Evolutionary conservation across 2,329 filamentous ascomycete species (phyloP).

Genomic region (Stemphylium beticola): DNA sequence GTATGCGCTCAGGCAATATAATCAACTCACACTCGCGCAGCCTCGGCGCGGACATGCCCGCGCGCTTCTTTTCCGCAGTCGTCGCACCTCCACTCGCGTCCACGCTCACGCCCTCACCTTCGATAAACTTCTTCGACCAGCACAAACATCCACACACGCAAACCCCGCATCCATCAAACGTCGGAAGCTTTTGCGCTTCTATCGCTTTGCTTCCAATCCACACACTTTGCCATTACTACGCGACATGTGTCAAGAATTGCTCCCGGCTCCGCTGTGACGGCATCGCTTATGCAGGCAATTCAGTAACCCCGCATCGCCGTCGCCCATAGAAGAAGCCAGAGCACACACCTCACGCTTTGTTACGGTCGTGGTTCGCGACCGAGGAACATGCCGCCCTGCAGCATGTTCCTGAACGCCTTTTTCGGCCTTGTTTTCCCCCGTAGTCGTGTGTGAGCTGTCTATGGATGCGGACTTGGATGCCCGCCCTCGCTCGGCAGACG

Average conservation of each 20-base stretch:
- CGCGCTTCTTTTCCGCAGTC: no score
- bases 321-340: background rate
- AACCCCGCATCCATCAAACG: background rate
- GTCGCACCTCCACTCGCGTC: no score
- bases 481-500: background rate
- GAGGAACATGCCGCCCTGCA: background rate
- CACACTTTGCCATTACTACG: background rate
- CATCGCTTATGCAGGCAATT: slow-evolving; percentile 4
- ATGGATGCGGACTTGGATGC: background rate
- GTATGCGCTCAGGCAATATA: no score
- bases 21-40: no score
- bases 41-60: no score
- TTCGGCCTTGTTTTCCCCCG: slow-evolving; percentile 3
- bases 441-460: background rate
- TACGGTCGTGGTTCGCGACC: background rate
- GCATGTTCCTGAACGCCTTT: slow-evolving; percentile 12
- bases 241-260: slow-evolving; percentile 6
- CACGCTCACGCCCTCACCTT: no score
- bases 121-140: no score
- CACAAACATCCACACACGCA: background rate
- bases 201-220: background rate
- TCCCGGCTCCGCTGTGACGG: slow-evolving; percentile 15
- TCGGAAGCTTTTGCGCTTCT: no score
- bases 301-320: slow-evolving; percentile 9
- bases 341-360: slow-evolving; percentile 1